Conservation (phyloP, 1,284 basidiomycete genomes). For the Trichosporon ovoides region DNA sequence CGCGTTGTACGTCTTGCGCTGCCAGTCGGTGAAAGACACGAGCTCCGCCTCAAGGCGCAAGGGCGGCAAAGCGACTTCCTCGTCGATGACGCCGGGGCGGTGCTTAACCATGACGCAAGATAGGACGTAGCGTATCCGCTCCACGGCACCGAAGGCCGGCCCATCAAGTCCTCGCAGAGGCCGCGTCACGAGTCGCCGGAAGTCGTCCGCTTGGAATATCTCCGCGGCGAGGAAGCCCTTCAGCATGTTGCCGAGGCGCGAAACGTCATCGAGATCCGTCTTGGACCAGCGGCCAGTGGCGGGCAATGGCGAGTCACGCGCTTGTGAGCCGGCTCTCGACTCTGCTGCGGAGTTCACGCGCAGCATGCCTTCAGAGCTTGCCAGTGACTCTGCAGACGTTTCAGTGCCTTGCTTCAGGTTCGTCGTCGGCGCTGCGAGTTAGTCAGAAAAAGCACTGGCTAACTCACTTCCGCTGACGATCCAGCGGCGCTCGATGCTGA, state of each 20-base stretch:
- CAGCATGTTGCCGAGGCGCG: constrained; percentile 66
- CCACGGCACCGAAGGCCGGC: constrained; percentile 60
- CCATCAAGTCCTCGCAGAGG: constrained; percentile 56
- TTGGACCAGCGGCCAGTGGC: constrained; percentile 47
- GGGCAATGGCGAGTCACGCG: neutral
- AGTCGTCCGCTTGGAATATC: constrained; percentile 44
- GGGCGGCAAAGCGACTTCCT: constrained; percentile 59
- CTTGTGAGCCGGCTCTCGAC: neutral
- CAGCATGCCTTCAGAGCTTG: constrained; percentile 17
- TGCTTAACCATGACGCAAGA: constrained; percentile 70
- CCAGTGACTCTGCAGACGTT: constrained; percentile 20
- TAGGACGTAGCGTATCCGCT: constrained; percentile 66
- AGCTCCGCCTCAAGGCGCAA: constrained; percentile 58
- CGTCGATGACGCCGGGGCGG: constrained; percentile 65
- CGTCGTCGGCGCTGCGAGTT: constrained; percentile 33
- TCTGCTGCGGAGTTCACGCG: constrained; percentile 6
- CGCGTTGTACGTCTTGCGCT: constrained; percentile 72
- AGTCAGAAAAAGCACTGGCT: neutral
- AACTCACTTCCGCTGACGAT: constrained; percentile 68
- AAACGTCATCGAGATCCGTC: constrained; percentile 61
- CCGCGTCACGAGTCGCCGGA: constrained; percentile 49
- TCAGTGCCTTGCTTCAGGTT: constrained; percentile 41
- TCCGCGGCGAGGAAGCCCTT: constrained; percentile 63
- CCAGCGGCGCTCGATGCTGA: constrained; percentile 76
- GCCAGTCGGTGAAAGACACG: constrained; percentile 65